Evolutionary conservation across 2,329 filamentous ascomycete genomes (phyloP), one percentile per base, ranked within the genome.

Genomic region (Mariannaea elegans): DNA sequence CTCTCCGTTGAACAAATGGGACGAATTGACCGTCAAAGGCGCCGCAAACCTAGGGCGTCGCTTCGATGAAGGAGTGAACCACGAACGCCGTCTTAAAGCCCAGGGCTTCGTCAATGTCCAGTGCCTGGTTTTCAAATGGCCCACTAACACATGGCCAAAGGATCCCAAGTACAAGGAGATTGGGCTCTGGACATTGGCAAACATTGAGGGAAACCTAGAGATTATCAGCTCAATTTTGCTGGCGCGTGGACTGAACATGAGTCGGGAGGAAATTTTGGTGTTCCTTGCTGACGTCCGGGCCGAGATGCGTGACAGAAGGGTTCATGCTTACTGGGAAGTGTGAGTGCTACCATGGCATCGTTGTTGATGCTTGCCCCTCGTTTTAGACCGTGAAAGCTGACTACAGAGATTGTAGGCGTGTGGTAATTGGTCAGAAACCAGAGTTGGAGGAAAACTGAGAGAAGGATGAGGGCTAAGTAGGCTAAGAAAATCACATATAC

Each of bases 1-100:
- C 1, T 66, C 62, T 0, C 53, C 60, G 0, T 3, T 67, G 0
- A 52, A 61, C 6, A 59, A 45, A 9, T 67, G 65, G 64, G 56
- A 63, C 6, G 51, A 65, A 18, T 23, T 67, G 0, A 62, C 56
- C 1, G 29, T 39, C 13, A 60, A 62, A 19, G 64, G 59, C 0
- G 62, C 64, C 0, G 19, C 39, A 0, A 62, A 50, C 0, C 49
- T 67, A 0, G 61, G 63, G 0, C 53, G 64, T 0, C 61, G 49
- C 0, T 62, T 66, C 2, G 38, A 47, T 1, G 64, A 57, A 34
- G 56, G 29, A 0, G 44, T 46, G 0, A 48, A 65, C 7, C 64
- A 67, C 6, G 59, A 63, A 10, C 23, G n/a, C 0, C 59, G 62
- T 1, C 54, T 67, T 1, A 49, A 44, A 24, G 51, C 50, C 0